Percentiles rank a stretch among this genome's conserved stretches.
These are phyloP conservation scores for Xylariaceae sp. DNA, from an alignment of 2,329 filamentous ascomycete genomes.

Conservation along the genomic window DNA sequence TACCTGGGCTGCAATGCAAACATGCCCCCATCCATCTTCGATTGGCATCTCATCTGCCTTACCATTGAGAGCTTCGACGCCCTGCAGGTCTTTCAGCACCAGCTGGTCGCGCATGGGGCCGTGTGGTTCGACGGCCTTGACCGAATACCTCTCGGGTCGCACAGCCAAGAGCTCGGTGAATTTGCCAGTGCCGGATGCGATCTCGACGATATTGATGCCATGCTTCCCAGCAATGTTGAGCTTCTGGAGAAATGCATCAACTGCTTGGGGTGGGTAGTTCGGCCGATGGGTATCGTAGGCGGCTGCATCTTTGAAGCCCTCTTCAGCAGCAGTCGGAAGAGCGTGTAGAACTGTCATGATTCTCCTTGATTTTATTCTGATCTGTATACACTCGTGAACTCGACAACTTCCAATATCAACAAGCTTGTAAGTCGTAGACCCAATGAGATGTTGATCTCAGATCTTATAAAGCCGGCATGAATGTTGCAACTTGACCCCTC, in stretches of 20 bases:
- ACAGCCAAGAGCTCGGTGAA: slow-evolving; percentile 59
- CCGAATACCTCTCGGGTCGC: slow-evolving; percentile 53
- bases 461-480: no score
- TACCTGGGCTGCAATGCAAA: slow-evolving; percentile 63
- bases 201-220: slow-evolving; percentile 52
- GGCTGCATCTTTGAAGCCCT: slow-evolving; percentile 60
- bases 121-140: slow-evolving; percentile 62
- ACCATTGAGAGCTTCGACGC: slow-evolving; percentile 53
- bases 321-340: slow-evolving; percentile 38
- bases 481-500: no score
- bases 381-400: neutral
- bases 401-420: no score
- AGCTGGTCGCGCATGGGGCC: slow-evolving; percentile 60
- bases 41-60: slow-evolving; percentile 53
- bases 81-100: slow-evolving; percentile 49
- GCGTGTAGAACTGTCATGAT: slow-evolving; percentile 21
- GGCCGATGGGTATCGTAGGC: slow-evolving; percentile 65
- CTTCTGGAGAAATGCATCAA: slow-evolving; percentile 52
- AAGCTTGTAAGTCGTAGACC: no score
- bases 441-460: no score
- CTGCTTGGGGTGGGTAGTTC: slow-evolving; percentile 55
- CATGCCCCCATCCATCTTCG: slow-evolving; percentile 56
- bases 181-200: slow-evolving; percentile 66
- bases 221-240: slow-evolving; percentile 46
- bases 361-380: neutral